phyloP scores from a whole-genome alignment of 176 grass and related monocot genomes.

The Ampelocalamus luodianensis region DNA sequence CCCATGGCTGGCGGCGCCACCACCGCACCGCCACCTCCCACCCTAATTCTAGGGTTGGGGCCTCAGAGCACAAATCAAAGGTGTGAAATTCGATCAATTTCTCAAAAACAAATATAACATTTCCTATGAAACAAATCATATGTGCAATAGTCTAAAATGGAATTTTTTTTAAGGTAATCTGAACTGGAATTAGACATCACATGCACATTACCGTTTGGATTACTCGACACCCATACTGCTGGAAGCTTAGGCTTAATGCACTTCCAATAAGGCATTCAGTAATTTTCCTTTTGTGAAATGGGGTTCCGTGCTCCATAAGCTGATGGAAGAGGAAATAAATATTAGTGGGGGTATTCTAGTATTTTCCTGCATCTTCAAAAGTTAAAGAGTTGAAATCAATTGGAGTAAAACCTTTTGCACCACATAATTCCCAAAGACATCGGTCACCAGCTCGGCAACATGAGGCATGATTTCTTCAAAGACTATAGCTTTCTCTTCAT shows the following conservation, averaged over 20 bases:
- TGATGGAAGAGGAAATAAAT: background rate
- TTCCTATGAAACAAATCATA: background rate
- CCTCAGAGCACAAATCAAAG: background rate
- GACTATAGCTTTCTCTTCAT: slow-evolving; percentile 41
- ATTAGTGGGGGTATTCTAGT: background rate
- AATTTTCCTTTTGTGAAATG: background rate
- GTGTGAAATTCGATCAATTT: background rate
- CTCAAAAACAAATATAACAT: background rate
- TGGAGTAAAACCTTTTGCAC: slow-evolving; percentile 47
- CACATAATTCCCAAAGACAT: slow-evolving; percentile 56
- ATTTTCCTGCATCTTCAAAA: background rate
- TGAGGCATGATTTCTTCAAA: slow-evolving; percentile 36
- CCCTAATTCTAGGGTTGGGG: no score
- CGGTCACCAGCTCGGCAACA: slow-evolving; percentile 29
- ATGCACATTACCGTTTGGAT: slow-evolving; percentile 42
- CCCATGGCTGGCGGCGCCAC: no score
- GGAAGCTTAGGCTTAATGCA: slow-evolving; percentile 31
- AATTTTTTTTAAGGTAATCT: background rate
- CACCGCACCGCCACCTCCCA: no score
- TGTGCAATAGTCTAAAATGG: background rate
- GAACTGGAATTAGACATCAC: slow-evolving; percentile 8
- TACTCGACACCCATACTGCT: slow-evolving; percentile 50
- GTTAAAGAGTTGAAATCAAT: slow-evolving; percentile 20
- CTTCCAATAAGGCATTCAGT: background rate
- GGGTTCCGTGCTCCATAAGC: slow-evolving; percentile 14